Evolutionary conservation across 257 asterid genomes (phyloP), one percentile per base, ranked within the genome.

Genomic region (Solanum gracilifrons): DNA sequence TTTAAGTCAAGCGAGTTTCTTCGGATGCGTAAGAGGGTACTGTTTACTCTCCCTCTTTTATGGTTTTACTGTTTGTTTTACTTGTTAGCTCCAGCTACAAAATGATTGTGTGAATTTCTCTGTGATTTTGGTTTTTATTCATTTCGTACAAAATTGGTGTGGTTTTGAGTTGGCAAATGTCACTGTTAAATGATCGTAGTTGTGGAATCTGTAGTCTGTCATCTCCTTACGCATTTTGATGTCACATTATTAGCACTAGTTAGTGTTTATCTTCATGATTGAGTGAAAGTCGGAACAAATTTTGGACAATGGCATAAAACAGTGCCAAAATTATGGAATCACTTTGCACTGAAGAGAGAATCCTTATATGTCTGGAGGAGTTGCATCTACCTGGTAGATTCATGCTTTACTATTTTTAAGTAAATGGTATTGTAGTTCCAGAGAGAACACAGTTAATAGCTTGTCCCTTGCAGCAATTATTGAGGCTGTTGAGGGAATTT

Each of bases 11-110:
- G 99, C 91, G 99, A 97, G 77, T 97, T 97, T 80, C 93, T 90
- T 74, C 96, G 92, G 12, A 97, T 97, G 99, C 96, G 96, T 84
- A 97, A 97, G 91, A 92, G 87, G 95, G 99, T 97, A 95, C 72
- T 77, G 16, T 58, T 51, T 5, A 73, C 35, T 43, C 10, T 73
- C 41, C 6, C 15, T 35, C 18, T 23, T 85, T 5, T 12, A 15
- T 23, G 25, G 55, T 27, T 2, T 2, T 68, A 77, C 13, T 13
- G 9, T 3, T 4, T 32, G 43, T 55, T 7, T 58, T 43, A 37
- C 32, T 64, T 27, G 74, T 68, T 32, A 71, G 41, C 25, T 31
- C 25, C 41, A 71, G 79, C 79, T 72, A 32, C 79, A 16, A 31
- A 69, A 69, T 69, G 75, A 69, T 32, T 72, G 20, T 5, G 20